Conservation (phyloP, 2,329 filamentous ascomycete genomes). For the Fusarium oxysporum region DNA sequence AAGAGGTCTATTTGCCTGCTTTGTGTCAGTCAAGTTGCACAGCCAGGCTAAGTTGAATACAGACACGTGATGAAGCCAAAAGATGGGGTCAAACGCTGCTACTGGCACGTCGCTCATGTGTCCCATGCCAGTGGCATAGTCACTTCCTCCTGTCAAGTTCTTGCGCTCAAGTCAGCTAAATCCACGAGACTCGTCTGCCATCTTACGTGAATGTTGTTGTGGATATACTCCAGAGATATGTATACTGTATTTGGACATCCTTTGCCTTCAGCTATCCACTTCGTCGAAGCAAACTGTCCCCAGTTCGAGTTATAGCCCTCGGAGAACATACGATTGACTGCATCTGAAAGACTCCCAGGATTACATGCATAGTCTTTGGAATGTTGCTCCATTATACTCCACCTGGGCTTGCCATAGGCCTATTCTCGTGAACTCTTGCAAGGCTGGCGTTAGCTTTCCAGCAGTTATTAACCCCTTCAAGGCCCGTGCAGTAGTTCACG, state of each 20-base stretch:
- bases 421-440: not conserved
- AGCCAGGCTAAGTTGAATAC: too few relatives aligned
- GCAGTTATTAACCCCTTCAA: not conserved
- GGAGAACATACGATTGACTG: not conserved
- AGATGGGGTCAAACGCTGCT: constrained; percentile 2
- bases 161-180: not conserved
- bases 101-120: constrained; percentile 8
- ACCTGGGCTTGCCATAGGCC: not conserved
- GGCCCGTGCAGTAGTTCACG: fast-evolving
- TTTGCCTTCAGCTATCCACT: not conserved
- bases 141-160: not conserved
- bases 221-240: constrained; percentile 12
- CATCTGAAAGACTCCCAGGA: not conserved
- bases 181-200: fast-evolving
- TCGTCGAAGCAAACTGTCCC: constrained; percentile 1
- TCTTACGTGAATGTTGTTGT: constrained; percentile 7
- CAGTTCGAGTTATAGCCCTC: not conserved
- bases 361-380: not conserved
- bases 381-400: not conserved
- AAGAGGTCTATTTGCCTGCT: not conserved
- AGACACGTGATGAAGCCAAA: constrained; percentile 17
- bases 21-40: not conserved
- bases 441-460: not conserved
- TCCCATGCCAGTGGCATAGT: not conserved
- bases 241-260: not conserved